Conservation (phyloP, 2,329 filamentous ascomycete species). For the Xylariaceae sp. region DNA sequence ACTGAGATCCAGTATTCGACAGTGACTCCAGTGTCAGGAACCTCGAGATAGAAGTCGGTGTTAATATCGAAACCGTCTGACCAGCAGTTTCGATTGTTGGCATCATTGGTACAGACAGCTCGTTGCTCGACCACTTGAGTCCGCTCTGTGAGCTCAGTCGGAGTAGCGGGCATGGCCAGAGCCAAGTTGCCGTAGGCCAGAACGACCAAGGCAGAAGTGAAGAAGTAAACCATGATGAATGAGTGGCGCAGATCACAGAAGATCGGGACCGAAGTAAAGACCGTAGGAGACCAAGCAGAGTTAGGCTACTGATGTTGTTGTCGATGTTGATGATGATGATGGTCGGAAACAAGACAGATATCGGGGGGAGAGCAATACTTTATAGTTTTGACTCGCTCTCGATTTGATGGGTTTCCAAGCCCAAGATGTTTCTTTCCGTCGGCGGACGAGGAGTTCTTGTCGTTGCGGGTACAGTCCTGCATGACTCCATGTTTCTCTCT, state of each 20-base stretch:
- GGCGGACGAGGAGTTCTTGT: no score
- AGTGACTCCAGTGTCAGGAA: constrained; percentile 15
- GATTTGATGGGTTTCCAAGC: neutral
- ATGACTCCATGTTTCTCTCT: no score
- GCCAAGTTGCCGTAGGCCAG: neutral
- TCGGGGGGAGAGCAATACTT: neutral
- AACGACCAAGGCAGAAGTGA: neutral
- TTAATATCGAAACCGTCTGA: neutral
- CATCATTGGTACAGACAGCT: neutral
- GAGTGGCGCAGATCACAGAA: neutral
- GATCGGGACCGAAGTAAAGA: neutral
- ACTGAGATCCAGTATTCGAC: constrained; percentile 35
- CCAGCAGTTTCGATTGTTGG: neutral
- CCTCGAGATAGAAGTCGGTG: constrained; percentile 5
- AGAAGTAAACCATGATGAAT: neutral
- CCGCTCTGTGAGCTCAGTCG: neutral
- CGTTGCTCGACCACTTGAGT: neutral
- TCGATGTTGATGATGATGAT: neutral
- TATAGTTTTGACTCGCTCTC: neutral
- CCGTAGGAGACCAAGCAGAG: neutral
- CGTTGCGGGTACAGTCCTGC: no score
- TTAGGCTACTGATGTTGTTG: neutral
- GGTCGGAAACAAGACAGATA: neutral
- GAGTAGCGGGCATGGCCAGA: neutral
- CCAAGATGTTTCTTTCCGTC: no score